These are phyloP conservation scores for Torulaspora franciscae DNA, from an alignment of 805 yeast species.

Conservation along the genomic window DNA sequence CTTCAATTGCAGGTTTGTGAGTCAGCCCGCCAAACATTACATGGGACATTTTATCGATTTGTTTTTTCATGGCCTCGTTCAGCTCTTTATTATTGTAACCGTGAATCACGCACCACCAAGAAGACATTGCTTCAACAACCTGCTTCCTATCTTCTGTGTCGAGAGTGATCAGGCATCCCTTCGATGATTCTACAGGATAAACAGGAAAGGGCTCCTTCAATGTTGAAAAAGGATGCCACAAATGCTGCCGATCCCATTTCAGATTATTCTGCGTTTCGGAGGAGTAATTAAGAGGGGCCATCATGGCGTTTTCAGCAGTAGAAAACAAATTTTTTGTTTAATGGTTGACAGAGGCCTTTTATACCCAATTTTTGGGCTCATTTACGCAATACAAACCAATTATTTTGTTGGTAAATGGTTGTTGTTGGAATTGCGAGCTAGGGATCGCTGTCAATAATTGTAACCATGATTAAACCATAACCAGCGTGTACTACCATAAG, in stretches of 20 bases:
- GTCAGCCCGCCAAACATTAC: constrained; percentile 32
- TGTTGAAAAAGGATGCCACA: constrained; percentile 36
- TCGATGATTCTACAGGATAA: constrained; percentile 25
- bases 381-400: too few relatives aligned
- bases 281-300: constrained; percentile 2
- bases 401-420: too few relatives aligned
- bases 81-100: constrained; percentile 31
- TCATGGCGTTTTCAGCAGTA: neutral
- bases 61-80: constrained; percentile 33
- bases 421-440: too few relatives aligned
- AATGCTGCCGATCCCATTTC: constrained; percentile 25
- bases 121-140: constrained; percentile 33
- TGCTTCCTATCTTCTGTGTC: constrained; percentile 14
- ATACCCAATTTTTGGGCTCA: too few relatives aligned
- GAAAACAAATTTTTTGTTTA: too few relatives aligned
- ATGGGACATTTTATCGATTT: constrained; percentile 31
- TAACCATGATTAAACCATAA: too few relatives aligned
- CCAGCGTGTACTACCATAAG: too few relatives aligned
- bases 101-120: constrained; percentile 36
- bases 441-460: too few relatives aligned
- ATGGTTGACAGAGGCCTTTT: too few relatives aligned
- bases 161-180: constrained; percentile 22
- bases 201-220: constrained; percentile 24
- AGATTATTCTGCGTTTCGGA: constrained; percentile 9
- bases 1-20: constrained; percentile 31